Evolutionary conservation across 192 early-diverging fungal species (phyloP).

Genomic region (Dissophora ornata): DNA sequence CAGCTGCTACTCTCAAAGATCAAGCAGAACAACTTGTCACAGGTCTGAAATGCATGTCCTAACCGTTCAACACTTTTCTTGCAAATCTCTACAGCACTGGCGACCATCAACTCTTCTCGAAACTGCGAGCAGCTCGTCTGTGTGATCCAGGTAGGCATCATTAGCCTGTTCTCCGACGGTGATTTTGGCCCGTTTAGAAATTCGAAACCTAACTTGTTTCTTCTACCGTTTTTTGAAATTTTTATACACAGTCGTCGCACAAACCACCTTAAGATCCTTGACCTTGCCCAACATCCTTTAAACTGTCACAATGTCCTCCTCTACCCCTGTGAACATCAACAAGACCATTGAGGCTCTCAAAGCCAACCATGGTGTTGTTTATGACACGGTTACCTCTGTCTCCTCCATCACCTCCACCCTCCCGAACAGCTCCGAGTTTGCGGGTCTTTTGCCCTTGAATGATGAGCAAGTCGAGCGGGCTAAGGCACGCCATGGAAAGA

Average conservation of each 20-base stretch:
- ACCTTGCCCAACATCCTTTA: background rate
- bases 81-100: constrained; percentile 24
- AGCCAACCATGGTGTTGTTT: constrained; percentile 30
- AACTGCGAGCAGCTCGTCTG: constrained; percentile 14
- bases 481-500: constrained; percentile 23
- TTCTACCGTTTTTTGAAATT: background rate
- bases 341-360: constrained; percentile 16
- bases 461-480: constrained; percentile 29
- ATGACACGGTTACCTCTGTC: constrained; percentile 10
- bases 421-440: background rate
- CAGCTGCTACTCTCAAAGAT: too few species aligned
- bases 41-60: too few species aligned
- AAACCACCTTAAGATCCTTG: constrained; percentile 33
- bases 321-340: constrained; percentile 7
- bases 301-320: constrained; percentile 2
- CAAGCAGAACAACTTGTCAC: too few species aligned
- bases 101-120: constrained; percentile 13
- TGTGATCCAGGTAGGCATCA: background rate
- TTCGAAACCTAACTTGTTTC: too few species aligned
- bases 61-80: too few species aligned
- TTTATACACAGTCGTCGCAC: constrained; percentile 15
- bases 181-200: too few species aligned
- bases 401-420: too few species aligned
- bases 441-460: constrained; percentile 27
- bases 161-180: too few species aligned